phyloP scores from a whole-genome alignment of 73 alveolate species.

The Paramecium primaurelia region DNA sequence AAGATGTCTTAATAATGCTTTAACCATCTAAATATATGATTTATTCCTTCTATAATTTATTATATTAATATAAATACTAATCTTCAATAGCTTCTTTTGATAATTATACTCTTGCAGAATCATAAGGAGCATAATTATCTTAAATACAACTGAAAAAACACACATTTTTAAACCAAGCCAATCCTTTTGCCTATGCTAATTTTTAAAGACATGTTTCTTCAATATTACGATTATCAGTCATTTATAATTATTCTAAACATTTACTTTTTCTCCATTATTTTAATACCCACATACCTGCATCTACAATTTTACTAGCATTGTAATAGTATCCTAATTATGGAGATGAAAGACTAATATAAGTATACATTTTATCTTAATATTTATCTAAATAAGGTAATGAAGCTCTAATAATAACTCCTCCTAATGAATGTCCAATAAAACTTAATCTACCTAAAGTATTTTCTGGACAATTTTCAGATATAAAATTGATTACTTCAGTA shows the following conservation, averaged over 20 bases:
- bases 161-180: slow-evolving; percentile 91
- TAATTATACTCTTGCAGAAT: slow-evolving; percentile 91
- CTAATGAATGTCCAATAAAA: slow-evolving; percentile 81
- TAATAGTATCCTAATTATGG: slow-evolving; percentile 95
- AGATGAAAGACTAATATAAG: slow-evolving; percentile 88
- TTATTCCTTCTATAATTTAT: slow-evolving; percentile 76
- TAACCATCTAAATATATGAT: slow-evolving; percentile 90
- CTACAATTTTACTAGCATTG: slow-evolving; percentile 86
- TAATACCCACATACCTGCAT: slow-evolving; percentile 98
- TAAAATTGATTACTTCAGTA: slow-evolving; percentile 83
- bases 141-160: slow-evolving; percentile 86
- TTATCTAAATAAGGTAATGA: slow-evolving; percentile 92
- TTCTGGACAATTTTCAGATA: slow-evolving; percentile 90
- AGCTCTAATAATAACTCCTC: slow-evolving; percentile 77
- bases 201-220: slow-evolving; percentile 90
- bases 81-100: slow-evolving; percentile 80
- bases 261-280: slow-evolving; percentile 87
- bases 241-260: slow-evolving; percentile 84
- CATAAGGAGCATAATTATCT: slow-evolving; percentile 98
- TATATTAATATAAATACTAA: slow-evolving; percentile 32
- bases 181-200: slow-evolving; percentile 78
- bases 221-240: slow-evolving; percentile 87
- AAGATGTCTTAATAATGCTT: slow-evolving; percentile 75
- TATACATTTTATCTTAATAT: slow-evolving; percentile 84
- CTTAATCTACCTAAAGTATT: slow-evolving; percentile 82